A percentile compares a stretch with the other conserved stretches of the same genome.
phyloP scores from a whole-genome alignment of 192 early-diverging fungal genomes.

The Backusella morwellensis region DNA sequence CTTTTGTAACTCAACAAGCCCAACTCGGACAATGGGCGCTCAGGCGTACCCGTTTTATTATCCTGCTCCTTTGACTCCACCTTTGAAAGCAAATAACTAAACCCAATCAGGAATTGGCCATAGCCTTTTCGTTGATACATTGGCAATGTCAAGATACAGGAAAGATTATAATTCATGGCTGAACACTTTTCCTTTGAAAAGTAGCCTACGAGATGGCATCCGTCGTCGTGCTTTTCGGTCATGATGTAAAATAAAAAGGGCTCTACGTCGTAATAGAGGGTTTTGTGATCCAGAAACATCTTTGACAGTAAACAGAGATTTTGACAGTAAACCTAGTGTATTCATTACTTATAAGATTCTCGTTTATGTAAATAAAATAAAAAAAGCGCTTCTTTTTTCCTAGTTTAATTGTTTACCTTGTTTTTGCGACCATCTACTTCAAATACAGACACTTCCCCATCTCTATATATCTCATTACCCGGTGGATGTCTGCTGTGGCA shows the following conservation, averaged over 20 bases:
- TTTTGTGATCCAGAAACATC: constrained; percentile 97
- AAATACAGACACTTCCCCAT: constrained; percentile 82
- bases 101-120: constrained; percentile 88
- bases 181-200: constrained; percentile 87
- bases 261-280: constrained; percentile 96
- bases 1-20: constrained; percentile 82
- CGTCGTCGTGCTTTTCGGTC: constrained; percentile 73
- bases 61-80: constrained; percentile 39
- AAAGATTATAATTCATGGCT: constrained; percentile 79
- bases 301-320: constrained; percentile 96
- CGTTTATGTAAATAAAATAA: neutral
- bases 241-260: constrained; percentile 98
- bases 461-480: constrained; percentile 94
- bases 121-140: constrained; percentile 86
- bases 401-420: constrained; percentile 52
- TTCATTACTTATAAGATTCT: no score
- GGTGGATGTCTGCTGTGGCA: constrained; percentile 82
- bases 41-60: constrained; percentile 81
- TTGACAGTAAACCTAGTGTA: constrained; percentile 83
- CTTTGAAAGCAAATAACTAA: constrained; percentile 73
- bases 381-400: no score
- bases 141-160: constrained; percentile 90
- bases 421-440: constrained; percentile 97
- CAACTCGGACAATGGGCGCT: constrained; percentile 87
- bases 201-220: constrained; percentile 96